Evolutionary conservation across 495 filamentous ascomycete genomes (phyloP).

Genomic region (Penicillium diatomitis): DNA sequence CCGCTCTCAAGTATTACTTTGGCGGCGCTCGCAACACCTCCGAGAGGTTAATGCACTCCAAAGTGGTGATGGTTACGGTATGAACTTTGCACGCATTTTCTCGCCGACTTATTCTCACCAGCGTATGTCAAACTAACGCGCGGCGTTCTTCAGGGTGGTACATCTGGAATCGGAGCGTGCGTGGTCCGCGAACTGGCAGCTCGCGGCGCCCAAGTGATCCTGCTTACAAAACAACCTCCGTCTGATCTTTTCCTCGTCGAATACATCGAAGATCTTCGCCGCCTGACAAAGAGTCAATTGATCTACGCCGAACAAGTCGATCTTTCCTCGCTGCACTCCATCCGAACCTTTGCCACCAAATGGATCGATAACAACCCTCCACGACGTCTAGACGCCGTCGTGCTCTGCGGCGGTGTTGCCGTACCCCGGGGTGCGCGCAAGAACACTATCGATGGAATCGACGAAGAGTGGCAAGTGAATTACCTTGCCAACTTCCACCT

Average conservation of each 20-base stretch:
- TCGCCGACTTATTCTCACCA: neutral
- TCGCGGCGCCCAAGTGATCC: slow-evolving; percentile 82
- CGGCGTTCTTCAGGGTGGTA: slow-evolving; percentile 57
- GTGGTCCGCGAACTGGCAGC: slow-evolving; percentile 63
- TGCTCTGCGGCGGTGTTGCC: slow-evolving; percentile 67
- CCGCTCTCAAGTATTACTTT: slow-evolving; percentile 67
- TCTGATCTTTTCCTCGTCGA: slow-evolving; percentile 84
- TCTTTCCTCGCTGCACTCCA: slow-evolving; percentile 72
- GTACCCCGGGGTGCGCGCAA: slow-evolving; percentile 48
- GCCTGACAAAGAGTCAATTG: slow-evolving; percentile 69
- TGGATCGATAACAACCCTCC: slow-evolving; percentile 96
- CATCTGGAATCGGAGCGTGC: slow-evolving; percentile 81
- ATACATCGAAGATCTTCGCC: slow-evolving; percentile 81
- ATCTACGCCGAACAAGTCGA: slow-evolving; percentile 96
- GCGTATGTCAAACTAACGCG: neutral
- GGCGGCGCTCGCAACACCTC: slow-evolving; percentile 63
- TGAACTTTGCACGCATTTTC: neutral
- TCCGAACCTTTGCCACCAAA: slow-evolving; percentile 92
- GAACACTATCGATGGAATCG: slow-evolving; percentile 67
- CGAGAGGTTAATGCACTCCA: slow-evolving; percentile 83
- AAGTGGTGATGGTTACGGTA: slow-evolving; percentile 88
- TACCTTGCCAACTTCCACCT: slow-evolving; percentile 95
- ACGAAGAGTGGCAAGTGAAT: slow-evolving; percentile 87
- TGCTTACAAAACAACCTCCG: slow-evolving; percentile 73
- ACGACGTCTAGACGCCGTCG: slow-evolving; percentile 84